Evolutionary conservation across 495 filamentous ascomycete genomes (phyloP).

Genomic region (Aspergillus cavernicola): DNA sequence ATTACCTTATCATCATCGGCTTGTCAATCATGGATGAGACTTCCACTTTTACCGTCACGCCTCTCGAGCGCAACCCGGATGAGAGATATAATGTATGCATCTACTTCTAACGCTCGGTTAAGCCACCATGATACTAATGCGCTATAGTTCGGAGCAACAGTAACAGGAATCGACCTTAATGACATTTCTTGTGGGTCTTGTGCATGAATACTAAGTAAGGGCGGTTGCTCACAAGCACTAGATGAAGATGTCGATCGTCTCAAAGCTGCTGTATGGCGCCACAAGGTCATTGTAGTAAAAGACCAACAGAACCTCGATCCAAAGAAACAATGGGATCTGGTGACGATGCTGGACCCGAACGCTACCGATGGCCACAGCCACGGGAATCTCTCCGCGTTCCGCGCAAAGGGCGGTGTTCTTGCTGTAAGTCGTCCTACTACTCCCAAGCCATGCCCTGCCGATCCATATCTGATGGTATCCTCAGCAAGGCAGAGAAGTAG

Average conservation of each 20-base stretch:
- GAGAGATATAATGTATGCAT: conserved; percentile 8
- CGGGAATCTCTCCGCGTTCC: background rate
- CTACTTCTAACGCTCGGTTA: too few species aligned
- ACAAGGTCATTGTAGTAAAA: conserved; percentile 5
- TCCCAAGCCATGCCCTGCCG: background rate
- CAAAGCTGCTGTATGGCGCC: background rate
- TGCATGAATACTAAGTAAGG: background rate
- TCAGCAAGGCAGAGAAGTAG: conserved; percentile 8
- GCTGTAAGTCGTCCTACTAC: background rate
- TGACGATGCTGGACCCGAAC: background rate
- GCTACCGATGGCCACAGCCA: conserved; percentile 5
- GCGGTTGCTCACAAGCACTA: background rate
- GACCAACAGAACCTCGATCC: conserved; percentile 3
- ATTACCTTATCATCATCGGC: too few species aligned
- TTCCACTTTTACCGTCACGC: background rate
- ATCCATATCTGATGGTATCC: too few species aligned
- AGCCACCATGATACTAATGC: background rate
- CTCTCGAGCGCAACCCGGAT: background rate
- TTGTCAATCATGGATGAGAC: background rate
- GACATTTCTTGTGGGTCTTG: background rate
- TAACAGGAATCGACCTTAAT: conserved; percentile 5
- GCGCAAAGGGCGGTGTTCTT: conserved; percentile 7
- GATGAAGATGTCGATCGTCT: conserved; percentile 1
- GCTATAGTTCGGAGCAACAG: conserved; percentile 3
- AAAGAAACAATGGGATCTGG: conserved; percentile 7